These are phyloP conservation scores for Cyberlindnera amylophila DNA, from an alignment of 805 yeast species.

Conservation along the genomic window DNA sequence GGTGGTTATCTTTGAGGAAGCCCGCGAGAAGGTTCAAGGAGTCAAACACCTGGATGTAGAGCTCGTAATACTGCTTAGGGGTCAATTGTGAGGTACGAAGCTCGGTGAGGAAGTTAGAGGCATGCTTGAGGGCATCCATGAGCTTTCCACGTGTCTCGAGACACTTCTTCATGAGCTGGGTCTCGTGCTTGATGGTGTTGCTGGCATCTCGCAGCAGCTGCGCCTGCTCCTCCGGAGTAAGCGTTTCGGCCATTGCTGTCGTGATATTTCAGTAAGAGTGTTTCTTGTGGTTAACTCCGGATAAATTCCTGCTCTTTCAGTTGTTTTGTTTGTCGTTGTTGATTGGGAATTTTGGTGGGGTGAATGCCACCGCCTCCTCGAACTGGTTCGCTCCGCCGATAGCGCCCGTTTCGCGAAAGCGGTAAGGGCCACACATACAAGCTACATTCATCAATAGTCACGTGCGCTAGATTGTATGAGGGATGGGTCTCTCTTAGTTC, in stretches of 20 bases:
- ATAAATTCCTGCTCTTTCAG: neutral
- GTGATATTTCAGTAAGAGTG: neutral
- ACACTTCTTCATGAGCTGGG: constrained; percentile 70
- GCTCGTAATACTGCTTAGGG: constrained; percentile 91
- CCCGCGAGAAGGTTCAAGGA: constrained; percentile 65
- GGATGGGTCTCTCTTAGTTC: no score
- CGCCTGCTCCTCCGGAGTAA: constrained; percentile 26
- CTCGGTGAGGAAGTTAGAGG: constrained; percentile 77
- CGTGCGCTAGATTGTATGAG: no score
- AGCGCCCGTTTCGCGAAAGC: no score
- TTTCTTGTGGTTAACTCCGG: no score
- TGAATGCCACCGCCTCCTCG: no score
- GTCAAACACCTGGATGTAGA: constrained; percentile 81
- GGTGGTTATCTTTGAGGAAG: constrained; percentile 64
- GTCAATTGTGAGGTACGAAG: constrained; percentile 69
- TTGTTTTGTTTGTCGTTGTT: neutral
- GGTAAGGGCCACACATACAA: no score
- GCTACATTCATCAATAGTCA: no score
- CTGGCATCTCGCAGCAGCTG: constrained; percentile 41
- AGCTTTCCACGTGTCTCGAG: constrained; percentile 64
- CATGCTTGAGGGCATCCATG: constrained; percentile 86
- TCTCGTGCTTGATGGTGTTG: constrained; percentile 61
- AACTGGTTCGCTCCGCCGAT: no score
- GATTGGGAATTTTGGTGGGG: neutral
- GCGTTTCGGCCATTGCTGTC: constrained; percentile 8